phyloP scores from a whole-genome alignment of 495 filamentous ascomycete species.

The Trichoderma reesei region DNA sequence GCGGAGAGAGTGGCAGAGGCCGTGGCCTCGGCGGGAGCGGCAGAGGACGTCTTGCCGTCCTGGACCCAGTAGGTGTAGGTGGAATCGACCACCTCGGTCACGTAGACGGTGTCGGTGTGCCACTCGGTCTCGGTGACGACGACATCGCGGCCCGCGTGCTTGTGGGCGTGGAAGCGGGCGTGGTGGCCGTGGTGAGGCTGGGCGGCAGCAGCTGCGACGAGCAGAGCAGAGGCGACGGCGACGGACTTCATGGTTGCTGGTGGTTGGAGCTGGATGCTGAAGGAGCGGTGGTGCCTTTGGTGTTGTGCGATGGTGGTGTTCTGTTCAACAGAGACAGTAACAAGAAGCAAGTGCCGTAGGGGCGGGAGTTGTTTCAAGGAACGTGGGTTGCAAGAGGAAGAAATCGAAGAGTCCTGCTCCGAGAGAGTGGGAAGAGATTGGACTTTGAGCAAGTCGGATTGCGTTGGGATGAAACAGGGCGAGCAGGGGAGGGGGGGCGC shows the following conservation, averaged over 20 bases:
- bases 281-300: background rate
- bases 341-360: constrained; percentile 3
- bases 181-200: constrained; percentile 36
- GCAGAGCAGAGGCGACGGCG: constrained; percentile 28
- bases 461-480: constrained; percentile 12
- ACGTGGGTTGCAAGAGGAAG: constrained; percentile 11
- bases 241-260: constrained; percentile 38
- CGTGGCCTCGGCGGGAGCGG: constrained; percentile 10
- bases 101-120: constrained; percentile 37
- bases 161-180: constrained; percentile 20
- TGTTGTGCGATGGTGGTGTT: background rate
- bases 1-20: constrained; percentile 18
- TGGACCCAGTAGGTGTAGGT: constrained; percentile 30
- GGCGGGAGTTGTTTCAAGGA: background rate
- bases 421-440: constrained; percentile 3
- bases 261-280: background rate
- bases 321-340: constrained; percentile 1
- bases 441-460: constrained; percentile 3
- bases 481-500: constrained; percentile 11
- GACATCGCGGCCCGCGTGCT: constrained; percentile 28
- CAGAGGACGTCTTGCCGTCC: constrained; percentile 18
- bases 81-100: constrained; percentile 36
- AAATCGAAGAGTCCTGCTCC: background rate
- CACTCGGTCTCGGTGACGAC: constrained; percentile 39
- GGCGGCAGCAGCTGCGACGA: constrained; percentile 35